Evolutionary conservation across 2,329 filamentous ascomycete species (phyloP), one percentile per base, ranked within the genome.

Genomic region (Tolypocladium paradoxum): DNA sequence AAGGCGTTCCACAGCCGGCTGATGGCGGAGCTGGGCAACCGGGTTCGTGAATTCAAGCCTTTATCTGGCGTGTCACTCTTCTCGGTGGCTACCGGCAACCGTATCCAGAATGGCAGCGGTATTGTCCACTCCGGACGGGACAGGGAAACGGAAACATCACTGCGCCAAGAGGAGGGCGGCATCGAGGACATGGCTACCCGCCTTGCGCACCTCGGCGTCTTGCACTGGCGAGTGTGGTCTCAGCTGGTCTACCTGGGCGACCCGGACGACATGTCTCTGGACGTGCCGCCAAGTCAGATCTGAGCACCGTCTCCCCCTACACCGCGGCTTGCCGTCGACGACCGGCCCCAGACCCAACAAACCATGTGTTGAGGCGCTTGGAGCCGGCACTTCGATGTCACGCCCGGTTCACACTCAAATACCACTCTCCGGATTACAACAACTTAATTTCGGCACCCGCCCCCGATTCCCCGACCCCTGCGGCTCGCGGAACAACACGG

Each of bases 151-250:
- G 68, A 73, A 53, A 62, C 61, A 22, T 60, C 62, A 5, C 61
- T 61, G 55, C 71, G 70, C 11, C 73, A 76, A 45, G 77, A 80
- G 49, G 78, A 82, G 49, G 74, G 72, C 45, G 75, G 76, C 35
- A 63, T 87, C 37, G 76, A 78, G 45, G 84, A 90, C 54, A 81
- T 96, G 66, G 83, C 88, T 1, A 85, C 84, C 46, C 83, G 88
- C 47, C 76, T 96, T 50, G 85, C 89, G 6, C 92, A 96, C 64
- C 82, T 96, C 46, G 83, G 88, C 16, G 77, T 93, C 6, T 72
- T 97, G 27, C 90, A 96, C 69, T 96, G 91, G 90, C 81, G 88
- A 49, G 86, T 96, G 3, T 97, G 91, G 90, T 80, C 81, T 1
- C 81, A 82, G 2, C 74, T 95, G 51, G 82, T 87, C 14, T 96